Conservation (phyloP, 768 basidiomycete species). For the Serendipita vermifera region DNA sequence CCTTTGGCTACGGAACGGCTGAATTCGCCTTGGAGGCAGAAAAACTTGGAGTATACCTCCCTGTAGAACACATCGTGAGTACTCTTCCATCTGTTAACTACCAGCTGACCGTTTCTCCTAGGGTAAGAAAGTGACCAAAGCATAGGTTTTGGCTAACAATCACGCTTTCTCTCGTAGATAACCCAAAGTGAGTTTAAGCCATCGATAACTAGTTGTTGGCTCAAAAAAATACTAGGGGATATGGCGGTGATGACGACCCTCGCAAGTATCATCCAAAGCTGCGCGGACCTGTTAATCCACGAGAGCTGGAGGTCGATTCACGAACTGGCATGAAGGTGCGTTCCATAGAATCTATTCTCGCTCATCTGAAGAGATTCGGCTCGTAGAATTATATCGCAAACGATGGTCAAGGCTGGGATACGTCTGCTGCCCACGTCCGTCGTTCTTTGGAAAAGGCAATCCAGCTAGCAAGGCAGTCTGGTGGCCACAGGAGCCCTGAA, state of each 20-base stretch:
- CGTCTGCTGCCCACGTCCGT: slow-evolving; percentile 55
- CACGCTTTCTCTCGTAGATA: slow-evolving; percentile 26
- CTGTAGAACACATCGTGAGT: slow-evolving; percentile 32
- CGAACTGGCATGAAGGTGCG: slow-evolving; percentile 65
- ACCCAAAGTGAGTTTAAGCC: slow-evolving; percentile 40
- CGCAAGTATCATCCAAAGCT: slow-evolving; percentile 57
- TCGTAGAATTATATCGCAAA: slow-evolving; percentile 67
- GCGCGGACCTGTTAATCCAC: slow-evolving; percentile 56
- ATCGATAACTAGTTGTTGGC: not conserved
- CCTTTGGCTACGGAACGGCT: slow-evolving; percentile 49
- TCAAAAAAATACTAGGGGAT: slow-evolving; percentile 34
- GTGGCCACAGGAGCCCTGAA: slow-evolving; percentile 40
- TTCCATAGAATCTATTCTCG: not conserved
- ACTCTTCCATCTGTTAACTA: too few relatives aligned
- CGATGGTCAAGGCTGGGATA: slow-evolving; percentile 55
- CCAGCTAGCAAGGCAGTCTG: slow-evolving; percentile 45
- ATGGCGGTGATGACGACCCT: slow-evolving; percentile 57
- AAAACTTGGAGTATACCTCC: slow-evolving; percentile 63
- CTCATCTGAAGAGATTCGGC: not conserved
- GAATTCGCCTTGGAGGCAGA: slow-evolving; percentile 63
- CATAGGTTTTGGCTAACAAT: not conserved
- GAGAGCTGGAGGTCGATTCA: slow-evolving; percentile 65
- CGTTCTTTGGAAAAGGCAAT: slow-evolving; percentile 54
- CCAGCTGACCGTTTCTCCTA: too few relatives aligned
- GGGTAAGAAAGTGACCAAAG: too few relatives aligned